Conservation (phyloP, 148 eudicot species). For the Arbutus unedo region DNA sequence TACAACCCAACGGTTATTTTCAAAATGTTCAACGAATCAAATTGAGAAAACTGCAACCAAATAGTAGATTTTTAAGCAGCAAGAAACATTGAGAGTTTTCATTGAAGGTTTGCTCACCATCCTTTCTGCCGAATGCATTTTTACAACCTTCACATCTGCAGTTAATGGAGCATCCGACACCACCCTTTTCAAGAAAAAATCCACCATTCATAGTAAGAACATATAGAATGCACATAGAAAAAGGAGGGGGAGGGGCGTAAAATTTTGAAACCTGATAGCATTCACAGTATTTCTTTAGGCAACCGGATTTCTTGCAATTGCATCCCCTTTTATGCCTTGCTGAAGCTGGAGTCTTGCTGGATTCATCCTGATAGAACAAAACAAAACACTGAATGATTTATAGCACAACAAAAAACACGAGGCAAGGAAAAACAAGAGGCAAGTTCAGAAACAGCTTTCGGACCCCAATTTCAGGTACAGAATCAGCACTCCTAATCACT, state of each 20-base stretch:
- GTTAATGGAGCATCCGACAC: constrained; percentile 92
- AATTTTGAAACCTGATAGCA: constrained; percentile 73
- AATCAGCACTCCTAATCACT: constrained; percentile 70
- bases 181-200: constrained; percentile 55
- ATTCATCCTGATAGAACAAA: constrained; percentile 61
- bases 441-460: constrained; percentile 14
- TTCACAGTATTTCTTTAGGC: constrained; percentile 97
- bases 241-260: background rate
- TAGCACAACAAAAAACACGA: background rate
- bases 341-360: constrained; percentile 87
- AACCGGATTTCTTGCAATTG: constrained; percentile 96
- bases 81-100: background rate
- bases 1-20: no score
- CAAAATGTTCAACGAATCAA: no score
- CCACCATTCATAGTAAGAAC: background rate
- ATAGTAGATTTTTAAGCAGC: background rate
- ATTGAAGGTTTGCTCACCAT: constrained; percentile 47
- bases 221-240: background rate
- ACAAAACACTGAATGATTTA: constrained; percentile 7
- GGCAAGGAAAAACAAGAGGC: background rate
- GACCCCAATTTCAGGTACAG: constrained; percentile 58
- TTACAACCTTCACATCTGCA: constrained; percentile 97
- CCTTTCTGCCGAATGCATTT: constrained; percentile 86
- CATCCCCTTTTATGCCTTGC: constrained; percentile 98
- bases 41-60: no score